phyloP scores from a whole-genome alignment of 257 asterid genomes.

The Leonotis leonurus region DNA sequence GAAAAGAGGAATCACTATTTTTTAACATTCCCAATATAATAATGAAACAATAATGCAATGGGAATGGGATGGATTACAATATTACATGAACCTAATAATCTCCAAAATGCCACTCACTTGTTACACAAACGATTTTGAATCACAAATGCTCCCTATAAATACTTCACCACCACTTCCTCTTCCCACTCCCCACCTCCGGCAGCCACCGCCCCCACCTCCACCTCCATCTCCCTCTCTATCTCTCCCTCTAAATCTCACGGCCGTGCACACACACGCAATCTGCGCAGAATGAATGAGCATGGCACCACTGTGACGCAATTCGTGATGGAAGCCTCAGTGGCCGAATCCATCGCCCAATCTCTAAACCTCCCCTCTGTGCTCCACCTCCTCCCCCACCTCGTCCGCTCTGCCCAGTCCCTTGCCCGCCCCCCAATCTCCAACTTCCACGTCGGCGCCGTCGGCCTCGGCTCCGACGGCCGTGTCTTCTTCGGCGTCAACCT shows the following conservation, averaged over 20 bases:
- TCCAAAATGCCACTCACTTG: neutral
- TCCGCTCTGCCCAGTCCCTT: constrained; percentile 51
- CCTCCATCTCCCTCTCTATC: neutral
- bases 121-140: neutral
- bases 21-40: too few species aligned
- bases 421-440: constrained; percentile 88
- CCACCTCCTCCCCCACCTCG: constrained; percentile 73
- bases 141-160: constrained; percentile 20
- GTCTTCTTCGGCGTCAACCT: constrained; percentile 72
- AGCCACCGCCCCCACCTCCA: neutral
- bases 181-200: neutral
- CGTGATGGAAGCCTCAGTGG: constrained; percentile 52
- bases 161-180: constrained; percentile 11
- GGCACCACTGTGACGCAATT: constrained; percentile 32
- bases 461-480: constrained; percentile 88
- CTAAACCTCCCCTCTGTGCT: constrained; percentile 53
- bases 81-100: neutral
- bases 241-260: neutral
- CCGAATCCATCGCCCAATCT: constrained; percentile 53
- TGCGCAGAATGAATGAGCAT: constrained; percentile 14
- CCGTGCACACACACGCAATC: neutral
- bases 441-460: constrained; percentile 73
- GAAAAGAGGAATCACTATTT: too few species aligned
- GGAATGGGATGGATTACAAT: too few species aligned
- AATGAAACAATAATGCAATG: too few species aligned